Conservation (phyloP, 495 filamentous ascomycete genomes). For the Xylaria intraflava region DNA sequence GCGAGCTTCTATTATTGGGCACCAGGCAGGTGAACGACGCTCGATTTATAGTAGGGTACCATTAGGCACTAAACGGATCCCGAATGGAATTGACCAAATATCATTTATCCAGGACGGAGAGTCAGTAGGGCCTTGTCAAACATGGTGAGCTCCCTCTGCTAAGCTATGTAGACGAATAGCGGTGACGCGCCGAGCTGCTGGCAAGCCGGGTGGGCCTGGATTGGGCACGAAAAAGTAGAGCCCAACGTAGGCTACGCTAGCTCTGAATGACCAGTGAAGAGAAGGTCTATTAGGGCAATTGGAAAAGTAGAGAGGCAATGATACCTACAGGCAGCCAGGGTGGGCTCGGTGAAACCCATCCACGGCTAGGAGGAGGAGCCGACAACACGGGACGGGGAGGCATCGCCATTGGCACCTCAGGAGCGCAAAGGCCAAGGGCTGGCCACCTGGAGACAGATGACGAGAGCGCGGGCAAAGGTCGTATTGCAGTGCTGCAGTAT, state of each 20-base stretch:
- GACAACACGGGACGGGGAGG: neutral
- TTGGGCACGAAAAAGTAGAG: slow-evolving; percentile 22
- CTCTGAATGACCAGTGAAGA: neutral
- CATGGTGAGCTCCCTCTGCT: slow-evolving; percentile 14
- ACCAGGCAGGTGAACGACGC: slow-evolving; percentile 16
- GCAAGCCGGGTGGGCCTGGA: slow-evolving; percentile 22
- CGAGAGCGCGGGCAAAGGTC: neutral
- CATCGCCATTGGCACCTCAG: neutral
- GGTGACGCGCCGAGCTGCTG: slow-evolving; percentile 18
- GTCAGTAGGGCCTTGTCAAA: slow-evolving; percentile 24
- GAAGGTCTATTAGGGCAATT: neutral
- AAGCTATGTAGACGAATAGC: slow-evolving; percentile 15
- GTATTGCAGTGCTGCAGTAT: too few species aligned
- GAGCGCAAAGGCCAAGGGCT: neutral
- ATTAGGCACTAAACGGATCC: slow-evolving; percentile 27
- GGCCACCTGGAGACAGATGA: slow-evolving; percentile 1
- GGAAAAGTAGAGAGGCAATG: neutral
- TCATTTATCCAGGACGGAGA: neutral
- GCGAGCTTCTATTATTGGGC: slow-evolving; percentile 8
- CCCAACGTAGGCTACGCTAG: slow-evolving; percentile 11
- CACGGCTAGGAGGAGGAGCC: neutral
- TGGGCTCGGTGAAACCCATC: neutral
- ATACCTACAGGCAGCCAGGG: neutral
- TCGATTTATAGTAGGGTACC: slow-evolving; percentile 25
- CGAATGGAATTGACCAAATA: slow-evolving; percentile 9